Evolutionary conservation across 2,329 filamentous ascomycete genomes (phyloP), one percentile per base, ranked within the genome.

Genomic region (Alternaria panax): DNA sequence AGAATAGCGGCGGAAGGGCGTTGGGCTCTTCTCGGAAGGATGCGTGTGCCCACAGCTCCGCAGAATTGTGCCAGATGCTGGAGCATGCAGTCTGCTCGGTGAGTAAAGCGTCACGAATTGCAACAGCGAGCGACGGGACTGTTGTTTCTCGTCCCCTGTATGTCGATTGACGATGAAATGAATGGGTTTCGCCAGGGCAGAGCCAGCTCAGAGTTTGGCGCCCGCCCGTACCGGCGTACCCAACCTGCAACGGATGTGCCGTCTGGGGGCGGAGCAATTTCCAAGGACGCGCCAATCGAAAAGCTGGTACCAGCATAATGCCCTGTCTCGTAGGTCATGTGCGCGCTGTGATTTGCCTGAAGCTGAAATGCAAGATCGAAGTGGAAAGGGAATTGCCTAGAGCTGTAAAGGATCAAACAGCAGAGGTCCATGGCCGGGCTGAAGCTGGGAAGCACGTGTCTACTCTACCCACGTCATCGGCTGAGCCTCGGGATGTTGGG

Each of bases 291-390:
- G 38, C 38, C 20, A 41, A 41, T 41, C 20, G 20, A 41, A 41
- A 41, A 34, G 30, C 30, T 34, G 30, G 30, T 34, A 34, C 30
- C 30, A 34, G 30, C 30, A 34, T 14, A 34, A 34, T 34, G 30
- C 30, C 30, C 14, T 16, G 30, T 34, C 30, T 16, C 27, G 41
- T 30, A 41, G 53, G 56, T 42, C 68, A 24, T 8, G 68, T 70
- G 67, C 57, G 60, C 22, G 69, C 67, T 69, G 69, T 75, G 70
- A 75, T 75, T 76, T 69, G 73, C 41, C 63, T 65, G 67, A 46
- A 38, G 32, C 25, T 36, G 59, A 58, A 68, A 68, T 72, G 58
- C 62, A 38, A 34, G 47, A 41, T 38, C 38, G 51, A 43, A 45
- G 46, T 27, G 3, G 14, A 32, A 22, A 9, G 27, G n/a, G 43